A percentile compares a stretch with the other conserved stretches of the same genome.
These are phyloP conservation scores for Melanomma pulvis-pyrius DNA, from an alignment of 495 filamentous ascomycete genomes.

Conservation along the genomic window DNA sequence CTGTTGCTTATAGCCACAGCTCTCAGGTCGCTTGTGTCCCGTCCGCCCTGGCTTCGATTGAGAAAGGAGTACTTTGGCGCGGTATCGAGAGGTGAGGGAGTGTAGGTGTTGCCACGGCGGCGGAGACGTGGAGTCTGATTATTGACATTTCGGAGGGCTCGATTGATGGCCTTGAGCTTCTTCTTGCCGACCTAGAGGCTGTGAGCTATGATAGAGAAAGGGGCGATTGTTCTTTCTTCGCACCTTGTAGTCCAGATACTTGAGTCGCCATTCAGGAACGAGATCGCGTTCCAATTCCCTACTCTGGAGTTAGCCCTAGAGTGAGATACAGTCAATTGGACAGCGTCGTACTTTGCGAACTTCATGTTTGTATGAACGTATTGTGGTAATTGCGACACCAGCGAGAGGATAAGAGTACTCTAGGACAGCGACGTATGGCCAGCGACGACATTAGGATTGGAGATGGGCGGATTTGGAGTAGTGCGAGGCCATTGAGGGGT, in stretches of 20 bases:
- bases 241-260: constrained; percentile 91
- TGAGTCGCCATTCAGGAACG: constrained; percentile 89
- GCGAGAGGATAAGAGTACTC: constrained; percentile 3
- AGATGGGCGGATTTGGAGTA: neutral
- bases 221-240: neutral
- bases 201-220: neutral
- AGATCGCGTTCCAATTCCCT: constrained; percentile 83
- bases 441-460: neutral
- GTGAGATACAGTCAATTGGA: neutral
- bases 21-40: constrained; percentile 14
- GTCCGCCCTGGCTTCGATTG: constrained; percentile 27
- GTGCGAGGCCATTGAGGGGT: neutral
- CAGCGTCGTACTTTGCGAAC: constrained; percentile 40
- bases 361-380: constrained; percentile 33
- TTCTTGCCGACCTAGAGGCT: constrained; percentile 71
- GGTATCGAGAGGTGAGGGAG: constrained; percentile 46
- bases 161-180: constrained; percentile 77
- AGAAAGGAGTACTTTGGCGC: constrained; percentile 44
- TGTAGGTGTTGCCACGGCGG: constrained; percentile 30
- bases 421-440: neutral
- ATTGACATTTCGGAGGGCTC: constrained; percentile 64
- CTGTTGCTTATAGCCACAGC: constrained; percentile 23
- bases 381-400: constrained; percentile 1
- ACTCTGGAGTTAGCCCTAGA: neutral
- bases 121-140: constrained; percentile 56